Base-by-base conservation (phyloP, 176 grass and related monocot species). In the Bonia amplexicaulis region DNA sequence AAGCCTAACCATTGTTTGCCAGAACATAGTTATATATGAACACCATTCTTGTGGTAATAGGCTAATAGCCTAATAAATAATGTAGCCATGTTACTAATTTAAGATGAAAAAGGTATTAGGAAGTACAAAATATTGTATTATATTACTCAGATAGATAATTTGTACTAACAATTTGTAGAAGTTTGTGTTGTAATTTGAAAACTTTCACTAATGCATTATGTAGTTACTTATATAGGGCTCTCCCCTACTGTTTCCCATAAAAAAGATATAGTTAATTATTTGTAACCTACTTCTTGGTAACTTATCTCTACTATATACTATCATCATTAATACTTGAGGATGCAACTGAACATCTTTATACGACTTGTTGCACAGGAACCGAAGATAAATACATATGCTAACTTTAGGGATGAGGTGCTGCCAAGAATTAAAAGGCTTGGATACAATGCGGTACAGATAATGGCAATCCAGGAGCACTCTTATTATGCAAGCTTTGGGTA, bases 381-480 rank as follows among this genome's bases (percentile, higher is more conserved):
- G 0, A 99, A 94, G 84, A 91, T 99, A 52, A 96, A 99, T 72
- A 96, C 93, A 65, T 99, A 96, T 69, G 90, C 78, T 87, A 96
- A 85, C 66, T 99, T 99, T 89, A 89, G 96, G 86, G 96, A 99
- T 80, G 93, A 99, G 23, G 89, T 99, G 25, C 78, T 99, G 22
- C 96, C 96, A 74, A 89, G 93, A 85, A 99, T 99, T 11, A 99
- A 99, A 89, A 94, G n/a, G 59, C 93, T 99, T 71, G 97, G 97
- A 78, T 99, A 99, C 84, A 99, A 99, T 89, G 93, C 96, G 85
- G 88, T 98, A 72, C 96, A 98, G 77, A 98, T 98, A 88, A 98
- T 98, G 96, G 96, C 96, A 81, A 96, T 99, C 80, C 97, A 99
- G 83, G 97, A 99, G 61, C 97, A 99, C 69, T 96, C 93, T 6